phyloP scores from a whole-genome alignment of 2,329 filamentous ascomycete species.

The Fusarium siculi region DNA sequence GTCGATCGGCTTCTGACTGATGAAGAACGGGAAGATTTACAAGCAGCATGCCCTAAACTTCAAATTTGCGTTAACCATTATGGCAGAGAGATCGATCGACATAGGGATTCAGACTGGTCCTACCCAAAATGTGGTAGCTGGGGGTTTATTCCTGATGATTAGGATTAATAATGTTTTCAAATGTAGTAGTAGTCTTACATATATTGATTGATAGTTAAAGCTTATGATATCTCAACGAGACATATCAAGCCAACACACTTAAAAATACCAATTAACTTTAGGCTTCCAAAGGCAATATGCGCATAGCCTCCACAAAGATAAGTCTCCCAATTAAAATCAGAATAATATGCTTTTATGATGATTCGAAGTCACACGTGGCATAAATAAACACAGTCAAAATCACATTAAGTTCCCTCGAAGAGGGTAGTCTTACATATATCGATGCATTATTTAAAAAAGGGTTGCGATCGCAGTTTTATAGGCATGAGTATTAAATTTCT shows the following conservation, averaged over 20 bases:
- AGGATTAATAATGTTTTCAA: neutral
- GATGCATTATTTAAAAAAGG: neutral
- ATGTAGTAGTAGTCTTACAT: neutral
- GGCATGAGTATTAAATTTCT: neutral
- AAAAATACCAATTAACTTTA: too few relatives aligned
- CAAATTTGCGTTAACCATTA: rapidly evolving
- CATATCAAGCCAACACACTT: too few relatives aligned
- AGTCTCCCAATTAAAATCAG: too few relatives aligned
- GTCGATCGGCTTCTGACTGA: neutral
- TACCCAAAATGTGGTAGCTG: neutral
- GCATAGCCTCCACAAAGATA: too few relatives aligned
- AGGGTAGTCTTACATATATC: too few relatives aligned
- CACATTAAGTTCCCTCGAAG: too few relatives aligned
- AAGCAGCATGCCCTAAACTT: neutral
- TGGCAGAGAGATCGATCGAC: rapidly evolving
- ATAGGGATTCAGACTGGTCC: neutral
- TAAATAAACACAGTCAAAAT: too few relatives aligned
- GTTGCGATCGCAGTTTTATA: neutral
- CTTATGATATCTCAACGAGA: too few relatives aligned
- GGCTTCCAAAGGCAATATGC: too few relatives aligned
- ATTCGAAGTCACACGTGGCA: too few relatives aligned
- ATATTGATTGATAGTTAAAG: too few relatives aligned
- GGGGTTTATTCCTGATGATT: neutral
- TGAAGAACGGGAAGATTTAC: neutral
- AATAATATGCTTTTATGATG: too few relatives aligned